Base-by-base conservation (phyloP, 768 basidiomycete species). In the Kwoniella botswanensis region DNA sequence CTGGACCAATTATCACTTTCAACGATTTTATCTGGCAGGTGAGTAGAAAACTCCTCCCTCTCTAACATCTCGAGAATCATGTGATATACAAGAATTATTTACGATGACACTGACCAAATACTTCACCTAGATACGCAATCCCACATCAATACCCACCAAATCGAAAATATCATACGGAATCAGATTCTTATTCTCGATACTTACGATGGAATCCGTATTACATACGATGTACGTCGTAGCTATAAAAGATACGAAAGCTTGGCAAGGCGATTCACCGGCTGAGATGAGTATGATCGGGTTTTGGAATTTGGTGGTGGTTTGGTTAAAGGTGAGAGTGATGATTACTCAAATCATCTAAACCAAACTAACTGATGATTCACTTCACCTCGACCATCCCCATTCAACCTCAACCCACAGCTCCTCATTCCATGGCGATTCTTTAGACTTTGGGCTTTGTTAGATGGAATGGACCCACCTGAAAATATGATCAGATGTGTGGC, bases 401-500 rank as follows among this genome's bases (percentile, higher is more conserved):
- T 46, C 4, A 46, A 13, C 12, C 18, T 12, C 17, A 13, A 61
- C 5, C 7, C 61, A 11, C 76, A 98, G 95, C 88, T 98, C 22
- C 86, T 98, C 53, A 88, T 98, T 22, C 92, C 94, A 0, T 98
- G 96, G 96, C 88, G 96, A 12, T 97, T 97, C 86, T 98, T 98
- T 86, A 91, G 95, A 2, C 85, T 97, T 21, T 98, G 95, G 94
- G 91, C 95, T 2, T 85, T 98, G 22, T 82, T 88, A 6, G 93
- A 94, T 76, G 93, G 92, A 0, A 88, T 98, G 43, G 93, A 97
- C 76, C 92, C 94, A 0, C 97, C 96, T 0, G 97, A 99, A 83
- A 99, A 99, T 83, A 97, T 98, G 97, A 88, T 99, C 13, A 88
- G 97, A n/a, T 98, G 97, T 79, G 91, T 98, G 90, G 92, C 90